phyloP scores from a whole-genome alignment of 805 yeast genomes.

The Cyberlindnera mycetangii region DNA sequence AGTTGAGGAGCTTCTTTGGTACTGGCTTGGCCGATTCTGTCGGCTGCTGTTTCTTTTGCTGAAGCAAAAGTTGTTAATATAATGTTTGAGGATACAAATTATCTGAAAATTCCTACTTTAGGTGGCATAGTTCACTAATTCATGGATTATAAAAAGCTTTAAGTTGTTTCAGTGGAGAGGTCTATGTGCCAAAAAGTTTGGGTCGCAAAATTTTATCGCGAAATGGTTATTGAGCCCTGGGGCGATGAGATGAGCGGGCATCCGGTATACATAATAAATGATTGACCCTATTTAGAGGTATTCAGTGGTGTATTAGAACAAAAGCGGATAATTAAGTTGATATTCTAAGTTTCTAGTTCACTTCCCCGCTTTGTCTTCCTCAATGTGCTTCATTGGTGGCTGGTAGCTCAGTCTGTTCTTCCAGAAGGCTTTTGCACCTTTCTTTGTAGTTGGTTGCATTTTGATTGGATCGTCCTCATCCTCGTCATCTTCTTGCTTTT shows the following conservation, averaged over 20 bases:
- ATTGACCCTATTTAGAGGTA: background rate
- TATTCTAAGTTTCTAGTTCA: background rate
- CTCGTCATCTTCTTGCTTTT: slow-evolving; percentile 12
- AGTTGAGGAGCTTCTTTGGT: slow-evolving; percentile 29
- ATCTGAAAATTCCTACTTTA: background rate
- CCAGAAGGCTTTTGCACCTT: slow-evolving; percentile 26
- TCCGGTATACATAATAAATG: background rate
- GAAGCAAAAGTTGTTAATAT: background rate
- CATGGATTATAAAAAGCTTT: background rate
- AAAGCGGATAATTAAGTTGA: no score
- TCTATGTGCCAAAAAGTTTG: slow-evolving; percentile 9
- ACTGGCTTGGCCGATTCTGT: slow-evolving; percentile 2
- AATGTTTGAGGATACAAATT: background rate
- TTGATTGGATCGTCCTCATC: slow-evolving; percentile 25
- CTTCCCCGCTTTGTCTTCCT: background rate
- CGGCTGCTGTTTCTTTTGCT: slow-evolving; percentile 8
- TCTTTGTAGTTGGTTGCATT: slow-evolving; percentile 28
- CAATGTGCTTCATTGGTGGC: slow-evolving; percentile 1
- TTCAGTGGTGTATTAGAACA: background rate
- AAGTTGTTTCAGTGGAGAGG: slow-evolving; percentile 1
- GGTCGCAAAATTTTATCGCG: slow-evolving; percentile 12
- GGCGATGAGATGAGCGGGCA: slow-evolving; percentile 9
- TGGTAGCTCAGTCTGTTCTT: slow-evolving; percentile 20
- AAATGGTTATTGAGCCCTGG: slow-evolving; percentile 11
- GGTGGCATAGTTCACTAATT: background rate